Evolutionary conservation across 2,329 filamentous ascomycete genomes (phyloP).

Genomic region (Davidsoniella australis): DNA sequence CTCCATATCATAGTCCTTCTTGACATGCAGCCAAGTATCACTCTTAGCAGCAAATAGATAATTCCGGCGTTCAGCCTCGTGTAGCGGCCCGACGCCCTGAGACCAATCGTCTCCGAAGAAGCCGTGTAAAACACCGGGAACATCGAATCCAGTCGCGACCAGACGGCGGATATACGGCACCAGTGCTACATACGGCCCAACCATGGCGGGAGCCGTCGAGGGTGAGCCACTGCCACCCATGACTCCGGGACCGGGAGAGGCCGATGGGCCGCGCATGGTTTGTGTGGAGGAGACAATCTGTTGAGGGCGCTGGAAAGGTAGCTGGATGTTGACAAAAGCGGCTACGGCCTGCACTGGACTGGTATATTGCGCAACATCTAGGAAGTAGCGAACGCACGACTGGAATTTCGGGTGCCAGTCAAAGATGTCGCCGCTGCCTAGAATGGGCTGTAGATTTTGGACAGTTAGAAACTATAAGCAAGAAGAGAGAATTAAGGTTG

Average conservation of each 20-base stretch:
- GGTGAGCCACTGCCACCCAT: constrained; percentile 11
- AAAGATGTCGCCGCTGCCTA: constrained; percentile 45
- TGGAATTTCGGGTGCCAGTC: constrained; percentile 88
- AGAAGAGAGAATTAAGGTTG: background rate
- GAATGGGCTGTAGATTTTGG: constrained; percentile 23
- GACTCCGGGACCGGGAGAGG: constrained; percentile 20
- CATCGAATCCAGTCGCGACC: constrained; percentile 82
- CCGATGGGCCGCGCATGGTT: constrained; percentile 17
- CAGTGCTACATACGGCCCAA: constrained; percentile 40
- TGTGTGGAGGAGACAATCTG: constrained; percentile 17
- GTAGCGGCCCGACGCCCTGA: constrained; percentile 60
- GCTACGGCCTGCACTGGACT: constrained; percentile 72
- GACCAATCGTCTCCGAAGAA: constrained; percentile 95
- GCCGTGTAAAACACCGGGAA: constrained; percentile 69
- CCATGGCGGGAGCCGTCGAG: constrained; percentile 14
- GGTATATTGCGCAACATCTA: constrained; percentile 78
- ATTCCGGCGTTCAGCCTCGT: constrained; percentile 81
- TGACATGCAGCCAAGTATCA: constrained; percentile 75
- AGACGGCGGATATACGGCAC: constrained; percentile 82
- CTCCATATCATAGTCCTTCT: constrained; percentile 76
- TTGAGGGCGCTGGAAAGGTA: constrained; percentile 59
- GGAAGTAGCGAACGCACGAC: constrained; percentile 77
- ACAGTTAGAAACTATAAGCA: background rate
- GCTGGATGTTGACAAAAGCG: constrained; percentile 76
- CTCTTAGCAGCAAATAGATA: constrained; percentile 93